Base-by-base conservation (phyloP, 2,329 filamentous ascomycete genomes). In the Trichoderma koningiopsis region DNA sequence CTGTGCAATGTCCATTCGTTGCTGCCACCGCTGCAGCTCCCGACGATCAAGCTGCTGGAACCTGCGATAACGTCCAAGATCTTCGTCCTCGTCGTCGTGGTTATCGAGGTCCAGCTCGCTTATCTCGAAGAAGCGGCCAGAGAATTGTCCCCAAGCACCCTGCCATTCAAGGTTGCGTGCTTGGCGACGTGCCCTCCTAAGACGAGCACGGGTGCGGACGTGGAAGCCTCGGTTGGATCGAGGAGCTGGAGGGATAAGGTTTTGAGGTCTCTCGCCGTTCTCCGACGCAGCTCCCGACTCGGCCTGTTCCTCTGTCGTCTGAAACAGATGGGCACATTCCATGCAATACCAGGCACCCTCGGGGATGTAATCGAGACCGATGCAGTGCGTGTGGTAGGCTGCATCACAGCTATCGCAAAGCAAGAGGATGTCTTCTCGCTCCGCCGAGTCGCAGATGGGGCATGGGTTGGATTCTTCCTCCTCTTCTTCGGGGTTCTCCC, bases 361-460 rank as follows among this genome's bases (percentile, higher is more conserved):
- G 27, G 94, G 94, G 68, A 97, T 88, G 65, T 85, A 82, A 70
- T 94, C 90, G 61, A 97, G 86, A 40, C 92, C 94, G 71, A 97
- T 88, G 79, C 96, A 99, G 79, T 96, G 92, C 59, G 94, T 94
- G 79, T 99, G 96, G 75, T 95, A 97, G 55, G 92, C 88, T 40
- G 91, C 90, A 83, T 97, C 91, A 83, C 96, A 99, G 76, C 89
- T 91, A 79, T 97, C 94, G 81, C 96, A 99, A 71, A 97, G 88
- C 73, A 98, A 89, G 64, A 97, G 87, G 22, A 94, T 86, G 72
- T 96, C 92, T 79, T 96, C 92, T 74, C 95, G 89, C 73, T 96
- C 93, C 73, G 89, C 85, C 62, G 89, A 87, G 72, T 91, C 91
- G 83, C 96, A 99, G 62, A 97, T 86, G 62, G 93, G 91, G 79